Conservation (phyloP, 495 filamentous ascomycete genomes). For the Polyplosphaeria fusca region DNA sequence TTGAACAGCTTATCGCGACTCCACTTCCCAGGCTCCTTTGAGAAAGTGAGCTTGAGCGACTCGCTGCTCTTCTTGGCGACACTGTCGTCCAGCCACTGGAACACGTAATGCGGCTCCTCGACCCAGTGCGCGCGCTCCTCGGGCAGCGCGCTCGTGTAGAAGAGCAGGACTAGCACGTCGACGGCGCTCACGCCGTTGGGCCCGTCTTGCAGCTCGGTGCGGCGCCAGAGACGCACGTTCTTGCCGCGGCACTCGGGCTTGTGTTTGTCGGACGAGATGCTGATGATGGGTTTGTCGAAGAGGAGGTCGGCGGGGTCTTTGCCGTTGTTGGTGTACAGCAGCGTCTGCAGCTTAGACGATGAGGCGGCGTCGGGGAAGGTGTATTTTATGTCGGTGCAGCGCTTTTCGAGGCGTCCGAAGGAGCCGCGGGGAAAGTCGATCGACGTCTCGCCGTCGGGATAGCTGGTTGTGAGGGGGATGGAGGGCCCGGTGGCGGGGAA, state of each 20-base stretch:
- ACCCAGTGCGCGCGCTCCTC: conserved; percentile 24
- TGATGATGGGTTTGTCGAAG: conserved; percentile 6
- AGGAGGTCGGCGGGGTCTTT: conserved; percentile 15
- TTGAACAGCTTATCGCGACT: conserved; percentile 9
- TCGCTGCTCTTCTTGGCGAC: conserved; percentile 13
- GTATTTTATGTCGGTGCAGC: conserved; percentile 27
- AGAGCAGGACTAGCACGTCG: conserved; percentile 19
- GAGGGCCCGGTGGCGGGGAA: conserved; percentile 22
- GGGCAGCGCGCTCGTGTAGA: conserved; percentile 17
- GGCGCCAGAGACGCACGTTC: conserved; percentile 20
- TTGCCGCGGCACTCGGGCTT: conserved; percentile 21
- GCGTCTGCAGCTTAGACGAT: conserved; percentile 9
- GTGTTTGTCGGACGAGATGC: conserved; percentile 14
- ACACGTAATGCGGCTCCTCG: conserved; percentile 23
- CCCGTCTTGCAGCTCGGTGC: conserved; percentile 4
- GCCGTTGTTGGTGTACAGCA: conserved; percentile 27
- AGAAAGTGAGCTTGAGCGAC: conserved; percentile 15
- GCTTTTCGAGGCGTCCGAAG: conserved; percentile 18
- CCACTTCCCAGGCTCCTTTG: conserved; percentile 23
- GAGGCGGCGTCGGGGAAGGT: conserved; percentile 2
- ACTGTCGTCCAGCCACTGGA: conserved; percentile 20
- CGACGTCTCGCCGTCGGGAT: conserved; percentile 18
- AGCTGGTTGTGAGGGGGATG: conserved; percentile 17
- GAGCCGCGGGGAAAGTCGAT: conserved; percentile 21
- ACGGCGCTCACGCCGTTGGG: background rate